A percentile compares a stretch with the other conserved stretches of the same genome.
phyloP scores from a whole-genome alignment of 1,284 basidiomycete species.

The Leccinum fallax region DNA sequence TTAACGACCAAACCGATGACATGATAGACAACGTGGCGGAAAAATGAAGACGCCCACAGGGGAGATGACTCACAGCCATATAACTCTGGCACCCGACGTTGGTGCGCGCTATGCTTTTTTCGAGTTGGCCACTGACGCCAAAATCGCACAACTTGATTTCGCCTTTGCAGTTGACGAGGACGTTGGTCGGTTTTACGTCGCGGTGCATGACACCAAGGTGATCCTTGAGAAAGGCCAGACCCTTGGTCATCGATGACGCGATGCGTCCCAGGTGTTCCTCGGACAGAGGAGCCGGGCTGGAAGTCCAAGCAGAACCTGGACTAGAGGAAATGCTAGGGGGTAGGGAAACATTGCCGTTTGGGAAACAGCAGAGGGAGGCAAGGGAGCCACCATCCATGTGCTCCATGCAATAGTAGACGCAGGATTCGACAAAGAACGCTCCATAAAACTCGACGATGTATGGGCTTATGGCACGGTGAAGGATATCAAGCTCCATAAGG shows the following conservation, averaged over 20 bases:
- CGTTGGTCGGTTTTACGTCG: slow-evolving; percentile 97
- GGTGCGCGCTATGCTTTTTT: slow-evolving; percentile 95
- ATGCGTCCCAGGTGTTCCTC: slow-evolving; percentile 71
- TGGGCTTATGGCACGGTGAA: slow-evolving; percentile 89
- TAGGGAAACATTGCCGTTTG: slow-evolving; percentile 39
- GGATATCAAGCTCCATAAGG: slow-evolving; percentile 97
- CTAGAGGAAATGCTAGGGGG: slow-evolving; percentile 36
- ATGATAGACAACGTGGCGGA: slow-evolving; percentile 8
- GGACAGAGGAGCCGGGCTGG: slow-evolving; percentile 35
- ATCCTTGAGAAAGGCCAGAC: slow-evolving; percentile 95
- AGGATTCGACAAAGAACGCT: slow-evolving; percentile 98
- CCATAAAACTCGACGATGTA: slow-evolving; percentile 99
- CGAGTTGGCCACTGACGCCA: slow-evolving; percentile 96
- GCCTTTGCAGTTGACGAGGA: slow-evolving; percentile 88
- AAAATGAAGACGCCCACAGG: background rate
- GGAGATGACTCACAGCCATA: slow-evolving; percentile 83
- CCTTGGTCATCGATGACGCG: slow-evolving; percentile 83
- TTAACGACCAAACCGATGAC: background rate
- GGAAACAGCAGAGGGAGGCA: slow-evolving; percentile 71
- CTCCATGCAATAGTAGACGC: slow-evolving; percentile 99
- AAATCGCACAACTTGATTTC: slow-evolving; percentile 97
- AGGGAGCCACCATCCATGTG: slow-evolving; percentile 97
- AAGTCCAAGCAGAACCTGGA: slow-evolving; percentile 37
- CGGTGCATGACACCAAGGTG: slow-evolving; percentile 94
- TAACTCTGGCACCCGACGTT: slow-evolving; percentile 99